A percentile compares a stretch with the other conserved stretches of the same genome.
Conservation (phyloP, 1,139 yeast species). For the Zygosaccharomyces sapae region DNA sequence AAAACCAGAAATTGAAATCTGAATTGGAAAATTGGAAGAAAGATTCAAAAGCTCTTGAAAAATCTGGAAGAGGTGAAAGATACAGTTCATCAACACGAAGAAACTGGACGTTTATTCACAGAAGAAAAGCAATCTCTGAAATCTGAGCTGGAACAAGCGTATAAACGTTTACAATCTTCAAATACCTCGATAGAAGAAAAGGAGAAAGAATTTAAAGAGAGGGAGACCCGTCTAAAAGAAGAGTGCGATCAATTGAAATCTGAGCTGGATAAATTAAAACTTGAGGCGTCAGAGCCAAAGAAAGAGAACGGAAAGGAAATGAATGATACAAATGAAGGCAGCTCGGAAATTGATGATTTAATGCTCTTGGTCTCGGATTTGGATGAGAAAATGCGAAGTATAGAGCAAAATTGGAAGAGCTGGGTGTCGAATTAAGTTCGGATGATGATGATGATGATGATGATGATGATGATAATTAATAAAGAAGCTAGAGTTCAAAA, state of each 20-base stretch:
- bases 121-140: constrained; percentile 6
- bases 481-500: background rate
- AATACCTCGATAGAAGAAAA: constrained; percentile 2
- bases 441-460: constrained; percentile 49
- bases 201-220: constrained; percentile 8
- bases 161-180: constrained; percentile 2
- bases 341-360: constrained; percentile 64
- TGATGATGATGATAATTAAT: constrained; percentile 14
- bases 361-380: constrained; percentile 70
- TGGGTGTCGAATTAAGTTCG: constrained; percentile 52
- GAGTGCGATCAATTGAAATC: constrained; percentile 1
- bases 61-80: constrained; percentile 3
- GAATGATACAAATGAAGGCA: constrained; percentile 17
- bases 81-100: constrained; percentile 3
- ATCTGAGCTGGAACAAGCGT: constrained; percentile 1
- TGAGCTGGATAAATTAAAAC: constrained; percentile 8
- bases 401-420: constrained; percentile 47
- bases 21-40: constrained; percentile 1
- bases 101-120: constrained; percentile 2
- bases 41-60: background rate
- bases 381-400: constrained; percentile 64
- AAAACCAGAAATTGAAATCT: constrained; percentile 5
- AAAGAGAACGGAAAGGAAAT: constrained; percentile 15
- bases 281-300: constrained; percentile 11
- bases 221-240: background rate